phyloP scores from a whole-genome alignment of 163 green algal species.

The Scenedesmus sp. region DNA sequence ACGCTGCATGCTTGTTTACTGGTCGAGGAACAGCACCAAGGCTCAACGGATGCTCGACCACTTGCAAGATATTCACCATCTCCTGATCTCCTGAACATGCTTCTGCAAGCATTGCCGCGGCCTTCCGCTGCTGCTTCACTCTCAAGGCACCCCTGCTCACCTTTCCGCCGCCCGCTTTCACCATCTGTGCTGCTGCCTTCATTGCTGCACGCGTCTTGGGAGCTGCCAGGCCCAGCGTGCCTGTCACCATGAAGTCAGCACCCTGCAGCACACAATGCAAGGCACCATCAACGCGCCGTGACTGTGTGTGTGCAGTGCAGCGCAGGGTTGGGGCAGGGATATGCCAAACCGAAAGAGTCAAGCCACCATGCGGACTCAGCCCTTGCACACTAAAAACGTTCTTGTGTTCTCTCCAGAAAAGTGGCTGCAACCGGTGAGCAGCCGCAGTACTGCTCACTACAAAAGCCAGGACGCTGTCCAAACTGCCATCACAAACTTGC shows the following conservation, averaged over 20 bases:
- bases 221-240: slow-evolving; percentile 89
- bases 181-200: slow-evolving; percentile 68
- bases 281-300: too few species aligned
- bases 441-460: slow-evolving; percentile 81
- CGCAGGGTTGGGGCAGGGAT: too few species aligned
- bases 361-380: not conserved
- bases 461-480: slow-evolving; percentile 85
- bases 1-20: too few species aligned
- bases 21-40: too few species aligned
- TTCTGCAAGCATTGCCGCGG: not conserved
- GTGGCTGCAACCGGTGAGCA: slow-evolving; percentile 80
- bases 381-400: slow-evolving; percentile 76
- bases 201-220: slow-evolving; percentile 76
- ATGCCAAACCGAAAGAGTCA: too few species aligned
- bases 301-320: too few species aligned
- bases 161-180: slow-evolving; percentile 58
- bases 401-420: too few species aligned
- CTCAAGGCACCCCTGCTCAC: not conserved
- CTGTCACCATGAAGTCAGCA: slow-evolving; percentile 82
- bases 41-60: too few species aligned
- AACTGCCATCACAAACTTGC: too few species aligned
- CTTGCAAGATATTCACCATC: too few species aligned
- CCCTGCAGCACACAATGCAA: slow-evolving; percentile 51
- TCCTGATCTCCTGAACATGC: too few species aligned
- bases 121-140: not conserved